Conservation (phyloP, 1,284 basidiomycete genomes). For the Ganoderma lucidum region DNA sequence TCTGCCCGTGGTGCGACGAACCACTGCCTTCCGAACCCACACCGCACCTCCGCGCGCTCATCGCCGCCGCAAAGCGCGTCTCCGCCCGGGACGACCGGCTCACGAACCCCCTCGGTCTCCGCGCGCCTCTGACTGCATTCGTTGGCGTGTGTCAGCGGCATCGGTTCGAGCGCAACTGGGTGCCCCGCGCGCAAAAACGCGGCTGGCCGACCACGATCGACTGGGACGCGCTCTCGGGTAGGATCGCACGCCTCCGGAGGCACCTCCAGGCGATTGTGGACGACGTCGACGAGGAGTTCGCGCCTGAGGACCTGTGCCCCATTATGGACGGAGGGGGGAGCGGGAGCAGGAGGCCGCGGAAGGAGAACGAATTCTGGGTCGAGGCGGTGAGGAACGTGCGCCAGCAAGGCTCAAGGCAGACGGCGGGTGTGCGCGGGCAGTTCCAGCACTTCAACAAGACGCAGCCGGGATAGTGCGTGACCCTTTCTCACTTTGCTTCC, state of each 20-base stretch:
- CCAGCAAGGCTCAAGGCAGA: constrained; percentile 67
- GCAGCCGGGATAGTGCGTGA: constrained; percentile 83
- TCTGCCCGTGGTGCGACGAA: constrained; percentile 84
- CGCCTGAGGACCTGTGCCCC: constrained; percentile 34
- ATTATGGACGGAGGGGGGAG: constrained; percentile 25
- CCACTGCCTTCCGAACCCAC: constrained; percentile 69
- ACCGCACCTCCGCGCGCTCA: constrained; percentile 61
- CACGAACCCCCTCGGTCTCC: constrained; percentile 72
- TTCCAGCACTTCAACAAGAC: constrained; percentile 79
- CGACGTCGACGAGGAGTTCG: constrained; percentile 48
- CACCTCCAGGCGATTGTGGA: constrained; percentile 59
- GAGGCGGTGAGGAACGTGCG: constrained; percentile 68
- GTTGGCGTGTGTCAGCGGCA: constrained; percentile 79
- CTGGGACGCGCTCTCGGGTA: constrained; percentile 59
- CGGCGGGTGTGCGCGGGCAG: constrained; percentile 72
- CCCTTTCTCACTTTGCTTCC: constrained; percentile 20
- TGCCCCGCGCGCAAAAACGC: constrained; percentile 70
- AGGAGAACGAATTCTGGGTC: constrained; percentile 69
- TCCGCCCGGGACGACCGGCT: constrained; percentile 69
- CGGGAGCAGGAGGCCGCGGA: constrained; percentile 47
- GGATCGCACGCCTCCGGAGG: constrained; percentile 58
- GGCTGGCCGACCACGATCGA: constrained; percentile 81
- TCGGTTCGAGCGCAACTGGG: constrained; percentile 71
- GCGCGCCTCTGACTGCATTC: constrained; percentile 67
- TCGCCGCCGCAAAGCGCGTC: constrained; percentile 56